Base-by-base conservation (phyloP, 2,329 filamentous ascomycete genomes). In the Trichoderma sp. region DNA sequence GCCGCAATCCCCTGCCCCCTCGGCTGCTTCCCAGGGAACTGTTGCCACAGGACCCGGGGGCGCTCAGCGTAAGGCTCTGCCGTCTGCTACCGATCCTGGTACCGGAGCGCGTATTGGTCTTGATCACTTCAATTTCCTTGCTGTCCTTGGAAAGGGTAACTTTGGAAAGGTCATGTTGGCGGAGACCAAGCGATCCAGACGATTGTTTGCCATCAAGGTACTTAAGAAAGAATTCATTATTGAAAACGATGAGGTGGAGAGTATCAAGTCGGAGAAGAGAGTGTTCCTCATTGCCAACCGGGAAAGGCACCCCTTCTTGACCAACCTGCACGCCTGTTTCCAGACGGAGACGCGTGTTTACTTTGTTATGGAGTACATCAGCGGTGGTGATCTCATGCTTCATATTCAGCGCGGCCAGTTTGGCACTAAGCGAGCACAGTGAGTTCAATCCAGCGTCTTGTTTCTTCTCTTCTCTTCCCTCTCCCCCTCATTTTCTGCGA, bases 151-250 rank as follows among this genome's bases (percentile, higher is more conserved):
- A 77, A 99, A 99, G 82, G 96, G 96, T 83, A 99, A 99, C 82
- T 99, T 99, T 78, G 96, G 96, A 80, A 99, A 99, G 82, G 96
- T 99, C 82, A 99, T 99, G 96, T 84, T 99, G 79, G 96, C 96
- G 2, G 96, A 99, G 82, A 97, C 96, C 1, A 99, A 99, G 85
- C 90, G 89, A 67, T 90, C 92, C 11, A 93, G 94, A 80, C 92
- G 95, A 79, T 85, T 99, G 8, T 99, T 98, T 79, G 96, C 96
- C 68, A 99, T 99, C 81, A 99, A 99, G 82, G 96, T 99, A 46
- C 83, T 99, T 74, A 99, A 99, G 87, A 99, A 99, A 83, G 96
- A 99, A 80, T 99, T 99, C 79, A 99, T 99, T 77, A 99, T 99
- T 71, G 96, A 99, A 79, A 97, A 99, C 73, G 96, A 99, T 77